Base-by-base conservation (phyloP, 306 rosid genomes). In the Begonia loranthoides region DNA sequence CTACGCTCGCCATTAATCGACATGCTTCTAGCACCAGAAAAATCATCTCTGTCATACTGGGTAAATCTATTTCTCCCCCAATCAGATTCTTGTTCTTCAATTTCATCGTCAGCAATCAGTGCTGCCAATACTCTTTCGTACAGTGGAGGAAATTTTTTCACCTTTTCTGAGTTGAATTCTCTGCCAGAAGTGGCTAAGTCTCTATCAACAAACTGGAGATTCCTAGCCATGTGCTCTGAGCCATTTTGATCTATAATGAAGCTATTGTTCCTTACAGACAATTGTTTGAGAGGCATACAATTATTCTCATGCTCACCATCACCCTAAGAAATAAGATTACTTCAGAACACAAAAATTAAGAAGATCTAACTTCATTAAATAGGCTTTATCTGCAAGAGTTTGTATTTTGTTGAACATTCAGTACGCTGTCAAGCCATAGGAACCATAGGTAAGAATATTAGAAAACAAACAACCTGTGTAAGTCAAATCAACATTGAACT, bases 81-180 rank as follows among this genome's bases (percentile, higher is more conserved):
- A 64, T 50, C 52, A 48, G 51, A 57, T 63, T 65, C 73, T 51
- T 63, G 72, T 54, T 81, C 86, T 51, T 77, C 80, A 45, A 22
- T 56, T 56, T 75, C 82, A 63, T 81, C 89, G n/a, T 79, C 93
- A 57, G 68, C 45, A 17, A 88, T 78, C 57, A 88, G 64, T 66
- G 97, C 93, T 59, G 95, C 56, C 66, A 84, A 60, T 39, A 88
- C 93, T 65, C 89, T 79, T 62, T 79, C 89, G 70, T 75, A 88
- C 59, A 84, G 64, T 9, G 93, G 93, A 52, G 74, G 64, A 55
- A 66, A 58, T 50, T 48, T 69, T 72, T 55, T 70, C 19, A 22
- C 56, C 63, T 60, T 70, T 60, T 64, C 73, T 45, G 73, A 62
- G 49, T 58, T 76, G 62, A 57, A 34, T 62, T 60, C 70, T 66